These are phyloP conservation scores for Acmispon strigosus DNA, from an alignment of 306 rosid genomes.

Conservation along the genomic window DNA sequence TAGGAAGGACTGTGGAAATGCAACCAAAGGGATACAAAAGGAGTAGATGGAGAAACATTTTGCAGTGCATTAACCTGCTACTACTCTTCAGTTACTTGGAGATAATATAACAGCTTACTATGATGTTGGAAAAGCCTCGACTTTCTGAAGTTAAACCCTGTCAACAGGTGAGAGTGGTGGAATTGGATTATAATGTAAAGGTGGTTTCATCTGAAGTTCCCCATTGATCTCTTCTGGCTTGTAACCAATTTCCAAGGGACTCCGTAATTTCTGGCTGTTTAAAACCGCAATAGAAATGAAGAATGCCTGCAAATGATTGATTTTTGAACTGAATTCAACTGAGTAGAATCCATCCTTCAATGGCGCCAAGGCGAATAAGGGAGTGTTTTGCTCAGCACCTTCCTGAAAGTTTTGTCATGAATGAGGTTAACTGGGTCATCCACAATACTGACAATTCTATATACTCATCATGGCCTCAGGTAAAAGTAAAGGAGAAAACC, in stretches of 20 bases:
- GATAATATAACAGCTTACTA: constrained; percentile 23
- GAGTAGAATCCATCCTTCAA: constrained; percentile 68
- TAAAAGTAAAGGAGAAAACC: no score
- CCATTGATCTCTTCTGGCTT: constrained; percentile 25
- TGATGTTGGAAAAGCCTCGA: constrained; percentile 7
- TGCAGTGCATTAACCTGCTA: no score
- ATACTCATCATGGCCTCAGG: no score
- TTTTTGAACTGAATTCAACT: constrained; percentile 56
- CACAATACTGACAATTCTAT: neutral
- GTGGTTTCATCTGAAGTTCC: constrained; percentile 33
- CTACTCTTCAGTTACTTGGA: no score
- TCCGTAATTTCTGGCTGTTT: constrained; percentile 42
- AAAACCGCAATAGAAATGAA: constrained; percentile 55
- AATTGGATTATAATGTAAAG: constrained; percentile 49
- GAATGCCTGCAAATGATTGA: constrained; percentile 75
- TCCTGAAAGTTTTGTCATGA: constrained; percentile 46
- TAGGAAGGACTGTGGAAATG: no score
- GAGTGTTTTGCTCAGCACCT: constrained; percentile 35
- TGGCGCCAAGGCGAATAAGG: constrained; percentile 58
- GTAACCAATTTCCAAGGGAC: constrained; percentile 25
- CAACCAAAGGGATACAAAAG: no score
- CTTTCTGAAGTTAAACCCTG: constrained; percentile 50
- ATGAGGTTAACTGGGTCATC: constrained; percentile 3
- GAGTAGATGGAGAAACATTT: no score
- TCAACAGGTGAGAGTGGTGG: constrained; percentile 90